Percentiles rank a stretch among this genome's conserved stretches.
These are phyloP conservation scores for Striga hermonthica DNA, from an alignment of 305 asterid genomes.

Conservation along the genomic window DNA sequence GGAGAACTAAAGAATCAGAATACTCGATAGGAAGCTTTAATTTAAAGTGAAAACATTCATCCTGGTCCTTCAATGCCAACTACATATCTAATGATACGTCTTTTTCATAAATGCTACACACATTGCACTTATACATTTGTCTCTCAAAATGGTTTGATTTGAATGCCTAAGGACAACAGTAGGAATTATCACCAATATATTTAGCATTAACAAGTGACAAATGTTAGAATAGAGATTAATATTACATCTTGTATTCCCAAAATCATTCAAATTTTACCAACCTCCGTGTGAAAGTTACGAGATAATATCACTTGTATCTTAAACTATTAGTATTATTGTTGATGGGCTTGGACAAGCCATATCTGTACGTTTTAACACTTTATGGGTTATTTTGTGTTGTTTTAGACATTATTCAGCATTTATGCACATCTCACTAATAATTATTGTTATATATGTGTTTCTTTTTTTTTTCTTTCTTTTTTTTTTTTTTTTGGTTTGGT, in stretches of 20 bases:
- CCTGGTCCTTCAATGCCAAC: neutral
- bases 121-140: neutral
- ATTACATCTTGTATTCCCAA: neutral
- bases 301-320: neutral
- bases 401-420: too few relatives aligned
- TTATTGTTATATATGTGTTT: slow-evolving; percentile 1
- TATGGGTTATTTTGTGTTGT: too few relatives aligned
- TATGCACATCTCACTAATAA: neutral
- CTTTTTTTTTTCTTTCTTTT: neutral
- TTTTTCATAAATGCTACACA: neutral
- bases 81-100: neutral
- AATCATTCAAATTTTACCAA: neutral
- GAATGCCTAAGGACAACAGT: neutral
- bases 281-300: neutral
- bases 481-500: slow-evolving; percentile 26
- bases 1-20: slow-evolving; percentile 1
- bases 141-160: neutral
- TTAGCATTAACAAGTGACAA: neutral
- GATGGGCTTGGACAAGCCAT: neutral
- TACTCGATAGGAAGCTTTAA: neutral
- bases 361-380: neutral
- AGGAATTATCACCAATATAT: neutral
- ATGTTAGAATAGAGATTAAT: neutral
- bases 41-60: neutral
- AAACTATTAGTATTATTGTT: neutral